Conservation (phyloP, 345 rosid species). For the Eucalyptus leucophloia region DNA sequence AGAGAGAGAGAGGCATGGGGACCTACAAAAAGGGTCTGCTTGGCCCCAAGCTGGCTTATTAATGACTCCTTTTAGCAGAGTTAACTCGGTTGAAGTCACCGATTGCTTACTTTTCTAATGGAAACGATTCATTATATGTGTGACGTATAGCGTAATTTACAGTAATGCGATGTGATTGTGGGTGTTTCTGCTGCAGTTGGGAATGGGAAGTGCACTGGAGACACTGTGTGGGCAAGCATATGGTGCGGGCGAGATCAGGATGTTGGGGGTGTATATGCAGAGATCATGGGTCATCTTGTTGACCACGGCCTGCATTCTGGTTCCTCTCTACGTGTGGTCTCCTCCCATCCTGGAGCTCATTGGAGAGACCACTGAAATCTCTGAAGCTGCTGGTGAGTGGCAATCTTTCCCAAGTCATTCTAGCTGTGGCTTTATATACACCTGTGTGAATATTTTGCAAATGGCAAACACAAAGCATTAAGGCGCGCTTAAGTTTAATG, state of each 20-base stretch:
- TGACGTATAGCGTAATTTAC: neutral
- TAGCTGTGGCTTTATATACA: neutral
- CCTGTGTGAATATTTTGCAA: neutral
- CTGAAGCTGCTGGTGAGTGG: constrained; percentile 66
- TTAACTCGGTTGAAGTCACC: neutral
- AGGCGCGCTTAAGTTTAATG: neutral
- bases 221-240: constrained; percentile 89
- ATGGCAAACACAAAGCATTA: neutral
- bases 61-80: neutral
- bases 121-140: neutral
- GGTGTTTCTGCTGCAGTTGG: constrained; percentile 34
- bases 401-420: neutral
- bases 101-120: neutral
- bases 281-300: constrained; percentile 87
- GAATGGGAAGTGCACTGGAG: constrained; percentile 95
- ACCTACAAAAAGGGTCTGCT: neutral
- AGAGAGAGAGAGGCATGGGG: neutral
- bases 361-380: constrained; percentile 68
- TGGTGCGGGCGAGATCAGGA: constrained; percentile 68
- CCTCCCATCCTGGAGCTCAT: constrained; percentile 63
- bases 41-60: neutral
- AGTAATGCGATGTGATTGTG: neutral
- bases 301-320: constrained; percentile 45
- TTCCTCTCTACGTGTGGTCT: constrained; percentile 76
- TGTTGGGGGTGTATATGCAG: constrained; percentile 92